Conservation (phyloP, 129 eudicot species). For the Chrysanthemum makinoi region DNA sequence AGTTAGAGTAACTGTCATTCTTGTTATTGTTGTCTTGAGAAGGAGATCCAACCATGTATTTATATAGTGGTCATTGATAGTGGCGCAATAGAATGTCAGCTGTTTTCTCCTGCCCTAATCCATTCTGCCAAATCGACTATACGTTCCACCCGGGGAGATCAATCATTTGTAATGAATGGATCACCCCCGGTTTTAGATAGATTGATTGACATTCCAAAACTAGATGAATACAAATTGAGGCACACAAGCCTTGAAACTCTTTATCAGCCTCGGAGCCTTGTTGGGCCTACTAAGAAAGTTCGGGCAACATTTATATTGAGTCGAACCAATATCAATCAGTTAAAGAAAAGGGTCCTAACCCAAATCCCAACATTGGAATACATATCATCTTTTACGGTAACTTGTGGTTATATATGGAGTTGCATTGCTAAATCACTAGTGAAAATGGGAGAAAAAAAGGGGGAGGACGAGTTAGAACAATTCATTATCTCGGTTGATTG, state of each 20-base stretch:
- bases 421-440: constrained; percentile 21
- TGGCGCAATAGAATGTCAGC: too few species aligned
- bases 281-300: constrained; percentile 31
- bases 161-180: constrained; percentile 13
- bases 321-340: constrained; percentile 23
- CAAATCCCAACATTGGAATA: constrained; percentile 20
- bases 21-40: too few species aligned
- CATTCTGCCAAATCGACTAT: too few species aligned
- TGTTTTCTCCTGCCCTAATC: too few species aligned
- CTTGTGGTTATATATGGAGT: not conserved
- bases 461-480: constrained; percentile 36
- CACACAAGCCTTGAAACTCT: not conserved
- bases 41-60: too few species aligned
- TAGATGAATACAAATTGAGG: constrained; percentile 24
- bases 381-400: constrained; percentile 35
- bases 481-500: constrained; percentile 38
- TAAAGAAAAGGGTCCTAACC: constrained; percentile 19
- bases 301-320: constrained; percentile 39
- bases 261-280: constrained; percentile 22
- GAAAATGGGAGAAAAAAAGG: constrained; percentile 5
- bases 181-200: constrained; percentile 37
- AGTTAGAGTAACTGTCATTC: too few species aligned
- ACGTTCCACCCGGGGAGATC: too few species aligned
- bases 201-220: constrained; percentile 29
- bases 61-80: too few species aligned